Conservation (phyloP, 345 rosid genomes). For the Hypericum perforatum region DNA sequence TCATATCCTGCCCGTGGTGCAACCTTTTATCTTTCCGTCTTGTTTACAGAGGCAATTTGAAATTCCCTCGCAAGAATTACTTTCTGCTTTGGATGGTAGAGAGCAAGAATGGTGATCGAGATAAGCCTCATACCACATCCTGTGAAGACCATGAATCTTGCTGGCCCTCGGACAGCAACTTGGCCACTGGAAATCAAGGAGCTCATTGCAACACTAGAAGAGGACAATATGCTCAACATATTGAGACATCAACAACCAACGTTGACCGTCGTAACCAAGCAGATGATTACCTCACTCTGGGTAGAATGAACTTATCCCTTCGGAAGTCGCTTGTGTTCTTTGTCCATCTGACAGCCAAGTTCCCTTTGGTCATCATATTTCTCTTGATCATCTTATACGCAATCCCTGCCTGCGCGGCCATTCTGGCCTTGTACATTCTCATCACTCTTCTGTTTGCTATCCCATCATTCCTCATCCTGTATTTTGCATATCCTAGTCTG, state of each 20-base stretch:
- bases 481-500: slow-evolving; percentile 76
- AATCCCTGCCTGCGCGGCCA: slow-evolving; percentile 83
- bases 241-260: slow-evolving; percentile 25
- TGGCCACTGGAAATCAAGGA: slow-evolving; percentile 17
- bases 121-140: slow-evolving; percentile 24
- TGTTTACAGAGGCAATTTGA: slow-evolving; percentile 61
- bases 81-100: slow-evolving; percentile 94
- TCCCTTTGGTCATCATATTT: slow-evolving; percentile 79
- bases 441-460: slow-evolving; percentile 67
- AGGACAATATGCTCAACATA: slow-evolving; percentile 15
- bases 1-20: slow-evolving; percentile 90
- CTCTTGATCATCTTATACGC: slow-evolving; percentile 71
- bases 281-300: slow-evolving; percentile 22
- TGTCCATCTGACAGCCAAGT: slow-evolving; percentile 70
- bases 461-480: slow-evolving; percentile 81
- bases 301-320: slow-evolving; percentile 41
- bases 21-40: slow-evolving; percentile 67
- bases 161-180: slow-evolving; percentile 18
- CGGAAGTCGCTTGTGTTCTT: slow-evolving; percentile 62
- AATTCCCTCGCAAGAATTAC: slow-evolving; percentile 78
- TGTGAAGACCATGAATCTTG: slow-evolving; percentile 25
- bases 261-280: slow-evolving; percentile 22
- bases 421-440: slow-evolving; percentile 65
- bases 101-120: slow-evolving; percentile 69
- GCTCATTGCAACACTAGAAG: slow-evolving; percentile 21